Evolutionary conservation across 1,284 basidiomycete species (phyloP), one percentile per base, ranked within the genome.

Genomic region (Tilletia setariae): DNA sequence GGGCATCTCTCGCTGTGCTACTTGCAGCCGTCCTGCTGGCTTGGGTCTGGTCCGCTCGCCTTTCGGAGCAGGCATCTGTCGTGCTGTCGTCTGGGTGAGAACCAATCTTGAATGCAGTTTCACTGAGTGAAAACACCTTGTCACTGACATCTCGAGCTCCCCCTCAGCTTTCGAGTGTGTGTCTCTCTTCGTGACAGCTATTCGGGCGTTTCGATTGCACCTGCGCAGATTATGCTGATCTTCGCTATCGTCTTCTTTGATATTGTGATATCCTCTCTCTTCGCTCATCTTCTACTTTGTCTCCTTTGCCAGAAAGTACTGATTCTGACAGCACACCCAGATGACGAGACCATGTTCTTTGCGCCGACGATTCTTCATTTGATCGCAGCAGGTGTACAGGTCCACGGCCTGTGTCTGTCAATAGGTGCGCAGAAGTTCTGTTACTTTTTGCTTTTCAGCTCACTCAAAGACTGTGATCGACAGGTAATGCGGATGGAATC

Each of bases 321-420:
- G 30, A 79, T 94, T 1, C 83, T 94, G 56, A 93, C 91, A 0
- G 91, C 92, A 11, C 92, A 94, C 77, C 92, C 92, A 1, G 93
- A 95, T 79, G 93, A 95, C 80, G 93, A 95, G 84, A 89, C 89
- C 79, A 88, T 94, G 86, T 96, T 96, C 85, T 96, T 96, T 79
- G 90, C 89, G 0, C 93, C 93, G 0, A 90, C 90, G 0, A 79
- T 95, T 13, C 71, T 78, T 21, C 84, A 89, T 32, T 85, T 88
- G 1, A 84, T 91, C 19, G 74, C 68, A 2, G 70, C 78, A 0
- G 82, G 83, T 4, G 81, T 82, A 67, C 72, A 79, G 4, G 75
- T 85, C 0, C 75, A 75, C 2, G 84, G 82, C 0, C 71, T 87
- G 15, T 86, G 86, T 68, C 72, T 88, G 6, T 87, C 85, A 0